Evolutionary conservation across 768 basidiomycete genomes (phyloP).

Genomic region (Tubosaeta sp.): DNA sequence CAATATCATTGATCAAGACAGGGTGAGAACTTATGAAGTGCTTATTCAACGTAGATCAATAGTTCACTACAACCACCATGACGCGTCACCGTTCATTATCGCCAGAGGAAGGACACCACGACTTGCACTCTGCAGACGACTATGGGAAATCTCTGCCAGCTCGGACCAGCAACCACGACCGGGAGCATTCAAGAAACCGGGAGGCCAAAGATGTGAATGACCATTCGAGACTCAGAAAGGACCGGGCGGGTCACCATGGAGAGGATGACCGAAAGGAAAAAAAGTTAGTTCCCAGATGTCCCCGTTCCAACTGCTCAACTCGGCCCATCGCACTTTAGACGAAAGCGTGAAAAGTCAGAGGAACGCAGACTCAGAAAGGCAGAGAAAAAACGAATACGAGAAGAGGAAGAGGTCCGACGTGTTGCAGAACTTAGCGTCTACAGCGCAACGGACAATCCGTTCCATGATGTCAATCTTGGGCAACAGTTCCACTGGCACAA

Average conservation of each 20-base stretch:
- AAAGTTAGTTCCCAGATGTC: slow-evolving; percentile 37
- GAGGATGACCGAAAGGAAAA: slow-evolving; percentile 39
- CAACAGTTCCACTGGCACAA: slow-evolving; percentile 99
- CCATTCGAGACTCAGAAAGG: slow-evolving; percentile 25
- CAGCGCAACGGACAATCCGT: slow-evolving; percentile 95
- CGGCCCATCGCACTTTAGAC: slow-evolving; percentile 40
- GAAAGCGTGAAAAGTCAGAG: slow-evolving; percentile 83
- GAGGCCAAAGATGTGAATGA: slow-evolving; percentile 31
- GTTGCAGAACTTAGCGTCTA: slow-evolving; percentile 95
- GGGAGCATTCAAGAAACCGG: slow-evolving; percentile 24
- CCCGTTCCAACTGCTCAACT: not conserved
- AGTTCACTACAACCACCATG: slow-evolving; percentile 31
- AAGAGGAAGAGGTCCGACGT: slow-evolving; percentile 87
- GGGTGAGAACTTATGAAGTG: not conserved
- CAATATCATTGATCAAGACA: slow-evolving; percentile 14
- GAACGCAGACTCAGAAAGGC: slow-evolving; percentile 81
- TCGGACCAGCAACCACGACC: slow-evolving; percentile 29
- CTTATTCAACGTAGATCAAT: not conserved
- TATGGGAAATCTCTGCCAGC: slow-evolving; percentile 28
- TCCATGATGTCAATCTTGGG: slow-evolving; percentile 94
- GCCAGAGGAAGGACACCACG: slow-evolving; percentile 31
- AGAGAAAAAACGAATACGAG: slow-evolving; percentile 77
- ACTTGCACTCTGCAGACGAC: slow-evolving; percentile 33
- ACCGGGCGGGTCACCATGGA: slow-evolving; percentile 16
- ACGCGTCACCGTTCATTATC: slow-evolving; percentile 47